Percentiles rank a stretch among this genome's conserved stretches.
These are phyloP conservation scores for Emericellopsis cladophorae DNA, from an alignment of 2,329 filamentous ascomycete genomes.

Conservation along the genomic window DNA sequence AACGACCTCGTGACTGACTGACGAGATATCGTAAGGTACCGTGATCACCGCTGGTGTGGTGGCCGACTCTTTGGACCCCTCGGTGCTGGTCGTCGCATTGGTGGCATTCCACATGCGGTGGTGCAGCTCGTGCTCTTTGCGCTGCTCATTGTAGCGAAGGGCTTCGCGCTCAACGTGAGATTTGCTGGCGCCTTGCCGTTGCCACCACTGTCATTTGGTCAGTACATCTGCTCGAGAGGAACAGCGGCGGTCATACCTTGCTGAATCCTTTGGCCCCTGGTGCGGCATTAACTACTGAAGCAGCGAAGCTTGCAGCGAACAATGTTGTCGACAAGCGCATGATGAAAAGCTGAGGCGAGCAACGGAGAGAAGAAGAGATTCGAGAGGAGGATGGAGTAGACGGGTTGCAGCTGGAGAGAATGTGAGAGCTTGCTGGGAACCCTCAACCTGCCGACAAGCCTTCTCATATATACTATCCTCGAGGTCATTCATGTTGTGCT, in stretches of 20 bases:
- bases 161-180: background rate
- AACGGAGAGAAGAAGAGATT: background rate
- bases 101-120: background rate
- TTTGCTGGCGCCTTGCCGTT: background rate
- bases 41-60: background rate
- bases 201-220: background rate
- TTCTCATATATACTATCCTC: no score
- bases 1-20: background rate
- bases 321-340: conserved; percentile 12
- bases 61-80: background rate
- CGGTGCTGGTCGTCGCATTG: background rate
- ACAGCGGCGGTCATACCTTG: background rate
- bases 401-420: background rate
- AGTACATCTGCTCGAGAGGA: background rate
- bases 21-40: background rate
- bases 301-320: conserved; percentile 12
- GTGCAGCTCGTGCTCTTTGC: background rate
- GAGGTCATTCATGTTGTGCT: no score
- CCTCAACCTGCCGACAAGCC: background rate
- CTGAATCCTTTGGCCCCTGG: conserved; percentile 7
- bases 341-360: conserved; percentile 2
- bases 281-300: conserved; percentile 12
- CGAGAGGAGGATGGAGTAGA: background rate
- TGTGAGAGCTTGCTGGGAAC: background rate
- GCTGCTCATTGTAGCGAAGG: conserved; percentile 1